These are phyloP conservation scores for Sindora glabra DNA, from an alignment of 306 rosid species.

Conservation along the genomic window DNA sequence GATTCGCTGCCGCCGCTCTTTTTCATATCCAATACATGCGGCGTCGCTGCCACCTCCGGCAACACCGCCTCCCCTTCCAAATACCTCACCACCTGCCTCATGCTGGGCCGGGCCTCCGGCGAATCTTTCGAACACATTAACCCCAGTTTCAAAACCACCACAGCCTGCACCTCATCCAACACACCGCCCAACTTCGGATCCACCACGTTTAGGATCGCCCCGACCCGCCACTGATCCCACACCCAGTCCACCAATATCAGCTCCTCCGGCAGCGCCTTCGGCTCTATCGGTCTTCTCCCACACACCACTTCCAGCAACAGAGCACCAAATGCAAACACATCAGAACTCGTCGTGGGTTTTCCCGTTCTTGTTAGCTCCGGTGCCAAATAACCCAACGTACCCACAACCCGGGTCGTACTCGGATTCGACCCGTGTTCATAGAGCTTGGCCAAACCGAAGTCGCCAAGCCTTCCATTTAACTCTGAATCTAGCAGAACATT, in stretches of 20 bases:
- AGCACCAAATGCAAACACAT: slow-evolving; percentile 57
- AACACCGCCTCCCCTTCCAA: slow-evolving; percentile 35
- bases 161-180: slow-evolving; percentile 35
- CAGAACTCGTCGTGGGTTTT: slow-evolving; percentile 41
- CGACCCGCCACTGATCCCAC: slow-evolving; percentile 45
- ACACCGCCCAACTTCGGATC: slow-evolving; percentile 27
- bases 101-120: slow-evolving; percentile 30
- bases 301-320: slow-evolving; percentile 50
- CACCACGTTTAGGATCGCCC: slow-evolving; percentile 28
- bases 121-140: slow-evolving; percentile 38
- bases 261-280: slow-evolving; percentile 55
- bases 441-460: slow-evolving; percentile 55
- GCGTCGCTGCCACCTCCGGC: slow-evolving; percentile 23
- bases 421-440: slow-evolving; percentile 47
- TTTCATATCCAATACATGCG: slow-evolving; percentile 3
- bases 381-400: slow-evolving; percentile 55
- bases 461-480: slow-evolving; percentile 45
- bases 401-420: slow-evolving; percentile 49
- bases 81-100: slow-evolving; percentile 43
- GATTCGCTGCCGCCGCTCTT: slow-evolving; percentile 1
- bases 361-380: slow-evolving; percentile 57
- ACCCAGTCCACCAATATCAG: slow-evolving; percentile 53
- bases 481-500: slow-evolving; percentile 51
- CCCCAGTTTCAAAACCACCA: slow-evolving; percentile 40
- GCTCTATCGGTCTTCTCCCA: slow-evolving; percentile 54